Percentiles rank a stretch among this genome's conserved stretches.
Evolutionary conservation across 768 basidiomycete species (phyloP).

Genomic region (Amanita muscaria): DNA sequence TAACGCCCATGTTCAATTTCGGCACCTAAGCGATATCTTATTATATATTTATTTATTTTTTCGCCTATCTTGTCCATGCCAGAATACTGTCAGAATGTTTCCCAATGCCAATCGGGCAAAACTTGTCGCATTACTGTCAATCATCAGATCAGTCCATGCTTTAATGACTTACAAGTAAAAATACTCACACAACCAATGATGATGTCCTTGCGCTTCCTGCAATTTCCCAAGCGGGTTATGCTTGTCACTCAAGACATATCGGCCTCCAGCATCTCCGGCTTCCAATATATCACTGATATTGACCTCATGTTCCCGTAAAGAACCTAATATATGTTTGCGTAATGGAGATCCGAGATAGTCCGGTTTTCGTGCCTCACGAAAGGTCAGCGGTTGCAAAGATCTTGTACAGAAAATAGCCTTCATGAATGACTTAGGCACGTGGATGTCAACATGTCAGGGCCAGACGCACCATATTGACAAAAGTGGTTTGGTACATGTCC

Average conservation of each 20-base stretch:
- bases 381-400: slow-evolving; percentile 42
- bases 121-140: slow-evolving; percentile 79
- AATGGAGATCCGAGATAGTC: slow-evolving; percentile 68
- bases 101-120: slow-evolving; percentile 67
- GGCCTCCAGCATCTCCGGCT: slow-evolving; percentile 27
- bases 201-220: slow-evolving; percentile 54
- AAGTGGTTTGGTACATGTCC: slow-evolving; percentile 40
- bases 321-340: slow-evolving; percentile 49
- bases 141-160: slow-evolving; percentile 5
- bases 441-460: neutral
- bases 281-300: slow-evolving; percentile 33
- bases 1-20: neutral
- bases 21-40: too few relatives aligned
- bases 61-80: neutral
- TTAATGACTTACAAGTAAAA: slow-evolving; percentile 1
- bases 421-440: neutral
- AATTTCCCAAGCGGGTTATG: slow-evolving; percentile 55
- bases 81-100: slow-evolving; percentile 54
- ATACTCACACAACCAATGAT: slow-evolving; percentile 69
- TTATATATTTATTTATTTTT: neutral
- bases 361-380: slow-evolving; percentile 42
- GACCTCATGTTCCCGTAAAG: slow-evolving; percentile 46
- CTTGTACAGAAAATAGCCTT: slow-evolving; percentile 82
- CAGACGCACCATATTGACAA: slow-evolving; percentile 64
- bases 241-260: slow-evolving; percentile 53